Base-by-base conservation (phyloP, 768 basidiomycete genomes). In the Austroboletus eburneus region DNA sequence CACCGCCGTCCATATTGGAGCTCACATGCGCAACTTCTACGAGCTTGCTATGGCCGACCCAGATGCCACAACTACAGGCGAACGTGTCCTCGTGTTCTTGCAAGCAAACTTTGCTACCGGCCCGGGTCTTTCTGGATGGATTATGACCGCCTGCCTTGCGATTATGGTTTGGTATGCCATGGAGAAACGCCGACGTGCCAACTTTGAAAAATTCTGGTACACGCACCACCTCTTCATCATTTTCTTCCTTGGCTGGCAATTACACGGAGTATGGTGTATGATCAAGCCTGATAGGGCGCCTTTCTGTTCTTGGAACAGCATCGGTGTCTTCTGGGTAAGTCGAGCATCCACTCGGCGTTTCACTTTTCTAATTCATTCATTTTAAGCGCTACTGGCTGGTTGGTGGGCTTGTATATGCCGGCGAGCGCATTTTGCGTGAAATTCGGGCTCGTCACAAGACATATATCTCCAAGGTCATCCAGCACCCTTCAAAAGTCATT, bases 211-310 rank as follows among this genome's bases (percentile, higher is more conserved):
- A 60, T 94, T 94, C 73, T 92, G 88, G 86, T 91, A 91, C 66
- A 77, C 80, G 9, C 83, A 90, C 62, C 87, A 96, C 64, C 74
- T 96, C 50, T 95, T 93, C 73, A 79, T 95, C 59, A 63, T 89
- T 48, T 95, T 95, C 79, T 96, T 97, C 75, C 77, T 91, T 64
- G 72, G 75, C 62, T 96, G 94, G 94, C 94, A 97, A 65, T 72
- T 95, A 24, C 93, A 94, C 61, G 92, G 92, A 44, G 87, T 94
- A 87, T 94, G 91, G 80, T 93, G 91, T 71, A 91, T 93, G 89
- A 91, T 94, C 71, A 71, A 88, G 68, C 92, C 93, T 21, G 91
- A 96, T 67, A 75, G 87, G 45, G 77, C 87, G 1, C 91, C 91
- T 0, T 93, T 75, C 68, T 98, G 94, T 69, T 89, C 87, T 4